Base-by-base conservation (phyloP, 768 basidiomycete genomes). In the Russula virescens region DNA sequence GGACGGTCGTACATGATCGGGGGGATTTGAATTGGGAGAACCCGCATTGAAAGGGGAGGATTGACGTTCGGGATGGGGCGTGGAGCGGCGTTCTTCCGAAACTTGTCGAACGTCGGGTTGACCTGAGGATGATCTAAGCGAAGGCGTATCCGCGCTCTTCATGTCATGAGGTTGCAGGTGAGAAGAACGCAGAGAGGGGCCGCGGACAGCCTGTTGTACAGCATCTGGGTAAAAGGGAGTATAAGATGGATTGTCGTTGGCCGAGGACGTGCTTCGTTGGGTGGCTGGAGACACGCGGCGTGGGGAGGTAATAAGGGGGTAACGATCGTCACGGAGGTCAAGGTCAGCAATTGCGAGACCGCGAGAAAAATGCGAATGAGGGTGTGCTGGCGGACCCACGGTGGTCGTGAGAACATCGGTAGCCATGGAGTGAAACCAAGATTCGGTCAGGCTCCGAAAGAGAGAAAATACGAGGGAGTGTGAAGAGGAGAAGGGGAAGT, bases 281-380 rank as follows among this genome's bases (percentile, higher is more conserved):
- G 38, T 47, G 59, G 43, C 8, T 16, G 62, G 47, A 57, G 65
- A 48, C 55, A 54, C 48, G 62, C 63, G 50, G 62, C 54, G 50
- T 25, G 69, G 55, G 34, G 73, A 60, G 21, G 76, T 68, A 52
- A 75, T 60, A 19, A 48, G 51, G 18, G 80, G 76, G 67, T 87
- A 86, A 70, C 86, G 78, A 70, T 80, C 81, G 76, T 87, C 87
- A 68, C 79, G 78, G 72, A 83, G 80, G 73, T 85, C 83, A 65
- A 83, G 77, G 61, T 86, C 86, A 60, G 81, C 75, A 71, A 85
- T 78, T 45, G 76, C 70, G 62, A 87, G 77, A 46, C 79, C 74
- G 68, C 78, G 79, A 55, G 84, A 76, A 73, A 84, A 85, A 64
- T 80, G 72, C 62, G 71, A 84, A 66, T 80, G 71, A 60, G 71